Conservation (phyloP, 768 basidiomycete genomes). For the Serpula lacrymans region DNA sequence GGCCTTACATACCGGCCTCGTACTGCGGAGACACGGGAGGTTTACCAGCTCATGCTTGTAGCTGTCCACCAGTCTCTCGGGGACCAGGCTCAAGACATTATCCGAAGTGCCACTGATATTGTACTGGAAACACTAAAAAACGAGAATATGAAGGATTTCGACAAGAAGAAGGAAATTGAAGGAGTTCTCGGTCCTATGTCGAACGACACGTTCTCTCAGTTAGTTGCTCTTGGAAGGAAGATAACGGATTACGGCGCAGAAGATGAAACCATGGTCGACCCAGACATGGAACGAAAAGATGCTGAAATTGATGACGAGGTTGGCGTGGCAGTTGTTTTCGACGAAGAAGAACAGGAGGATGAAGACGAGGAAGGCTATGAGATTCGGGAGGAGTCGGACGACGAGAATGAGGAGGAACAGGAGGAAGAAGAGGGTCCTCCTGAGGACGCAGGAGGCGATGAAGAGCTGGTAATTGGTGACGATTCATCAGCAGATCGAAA, state of each 20-base stretch:
- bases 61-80: conserved; percentile 81
- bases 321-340: conserved; percentile 97
- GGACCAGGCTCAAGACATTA: conserved; percentile 94
- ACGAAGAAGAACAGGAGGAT: conserved; percentile 94
- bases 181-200: conserved; percentile 61
- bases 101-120: conserved; percentile 92
- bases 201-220: conserved; percentile 75
- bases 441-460: conserved; percentile 50
- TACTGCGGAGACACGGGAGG: conserved; percentile 91
- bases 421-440: conserved; percentile 40
- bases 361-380: conserved; percentile 90
- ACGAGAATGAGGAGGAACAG: conserved; percentile 63
- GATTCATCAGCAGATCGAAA: conserved; percentile 46
- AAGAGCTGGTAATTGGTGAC: conserved; percentile 78
- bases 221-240: conserved; percentile 86
- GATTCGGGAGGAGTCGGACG: conserved; percentile 77
- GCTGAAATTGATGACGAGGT: conserved; percentile 93
- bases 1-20: conserved; percentile 90
- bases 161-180: conserved; percentile 94
- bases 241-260: conserved; percentile 93
- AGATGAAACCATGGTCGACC: conserved; percentile 75
- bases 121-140: conserved; percentile 87
- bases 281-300: conserved; percentile 76
- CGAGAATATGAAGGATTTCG: conserved; percentile 89
- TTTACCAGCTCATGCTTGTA: conserved; percentile 88